These are phyloP conservation scores for Mycena citricolor DNA, from an alignment of 1,284 basidiomycete genomes.

Conservation along the genomic window DNA sequence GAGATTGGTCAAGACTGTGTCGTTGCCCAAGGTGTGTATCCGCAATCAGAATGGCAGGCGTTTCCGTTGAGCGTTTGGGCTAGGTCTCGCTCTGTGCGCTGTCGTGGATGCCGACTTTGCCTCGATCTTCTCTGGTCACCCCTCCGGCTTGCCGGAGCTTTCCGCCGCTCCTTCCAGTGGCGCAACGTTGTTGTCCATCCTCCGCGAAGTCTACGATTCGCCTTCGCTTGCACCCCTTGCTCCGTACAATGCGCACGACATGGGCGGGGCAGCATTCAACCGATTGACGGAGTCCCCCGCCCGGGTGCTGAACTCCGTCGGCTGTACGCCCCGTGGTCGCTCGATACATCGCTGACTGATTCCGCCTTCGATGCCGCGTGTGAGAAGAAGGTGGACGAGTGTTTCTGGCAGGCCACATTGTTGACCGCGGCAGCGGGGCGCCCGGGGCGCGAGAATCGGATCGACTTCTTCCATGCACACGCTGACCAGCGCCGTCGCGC, in stretches of 20 bases:
- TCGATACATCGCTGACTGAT: slow-evolving; percentile 34
- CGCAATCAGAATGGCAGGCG: background rate
- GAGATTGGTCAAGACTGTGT: slow-evolving; percentile 59
- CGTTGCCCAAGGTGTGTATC: slow-evolving; percentile 48
- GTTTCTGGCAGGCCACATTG: slow-evolving; percentile 51
- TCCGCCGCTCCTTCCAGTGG: slow-evolving; percentile 26
- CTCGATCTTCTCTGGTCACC: slow-evolving; percentile 12
- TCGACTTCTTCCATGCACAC: slow-evolving; percentile 78
- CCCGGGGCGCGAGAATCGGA: slow-evolving; percentile 35
- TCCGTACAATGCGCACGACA: slow-evolving; percentile 50
- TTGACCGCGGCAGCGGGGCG: slow-evolving; percentile 51
- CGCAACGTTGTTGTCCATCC: slow-evolving; percentile 47
- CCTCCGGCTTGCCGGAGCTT: slow-evolving; percentile 21
- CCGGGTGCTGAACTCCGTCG: slow-evolving; percentile 48
- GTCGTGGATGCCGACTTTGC: slow-evolving; percentile 40
- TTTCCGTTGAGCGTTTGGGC: background rate
- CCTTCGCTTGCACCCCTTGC: slow-evolving; percentile 49
- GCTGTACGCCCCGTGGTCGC: slow-evolving; percentile 48
- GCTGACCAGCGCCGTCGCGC: slow-evolving; percentile 61
- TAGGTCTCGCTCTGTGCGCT: slow-evolving; percentile 57
- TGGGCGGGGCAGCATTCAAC: slow-evolving; percentile 37
- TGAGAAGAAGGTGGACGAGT: slow-evolving; percentile 50
- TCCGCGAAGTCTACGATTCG: slow-evolving; percentile 55
- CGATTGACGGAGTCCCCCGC: slow-evolving; percentile 38
- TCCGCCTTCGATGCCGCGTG: slow-evolving; percentile 36